Evolutionary conservation across 352 stramenopile species (phyloP), one percentile per base, ranked within the genome.

Genomic region (Phytophthora fragariaefolia): DNA sequence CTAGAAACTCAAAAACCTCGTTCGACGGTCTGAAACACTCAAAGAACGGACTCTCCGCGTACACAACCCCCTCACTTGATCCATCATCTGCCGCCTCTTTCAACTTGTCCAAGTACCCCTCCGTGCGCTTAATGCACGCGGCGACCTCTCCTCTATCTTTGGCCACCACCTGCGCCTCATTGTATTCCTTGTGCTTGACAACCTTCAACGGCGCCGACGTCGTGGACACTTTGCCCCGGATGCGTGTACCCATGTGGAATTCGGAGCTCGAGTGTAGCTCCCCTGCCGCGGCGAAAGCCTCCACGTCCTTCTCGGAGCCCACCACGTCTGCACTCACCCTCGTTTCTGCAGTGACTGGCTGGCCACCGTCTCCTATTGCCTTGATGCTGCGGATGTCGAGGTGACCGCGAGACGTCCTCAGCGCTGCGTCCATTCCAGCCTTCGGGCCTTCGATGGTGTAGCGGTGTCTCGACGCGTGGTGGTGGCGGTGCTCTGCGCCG

Each of bases 1-100:
- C 77, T 12, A 94, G 73, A 62, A 90, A 94, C 27, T 71, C 63
- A 58, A 85, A 85, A 3, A 92, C 74, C 42, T 92, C 63, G 36
- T 92, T 78, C 9, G 64, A 58, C 40, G 81, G 82, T 36, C 79
- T 83, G 62, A 90, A 93, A 62, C 85, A 93, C 38, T 91, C 74
- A 47, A 93, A 93, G 54, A 84, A 93, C 24, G 69, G 68, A 54
- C 67, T 91, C 15, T 82, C 59, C 0, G 71, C 74, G 62, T 88
- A 89, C 12, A 73, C 40, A 1, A 67, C 36, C 1, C 40, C 26
- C 15, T 55, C 30, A 48, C 52, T 32, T 4, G 51, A 45, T 13
- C 48, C 22, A 12, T 59, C 17, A 6, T 62, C 43, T 13, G 38
- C 69, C 22, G 34, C 56, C 51, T 10, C 15, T 56, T 62, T 65